Conservation (phyloP, 2,329 filamentous ascomycete species). For the Exserohilum rostratum region DNA sequence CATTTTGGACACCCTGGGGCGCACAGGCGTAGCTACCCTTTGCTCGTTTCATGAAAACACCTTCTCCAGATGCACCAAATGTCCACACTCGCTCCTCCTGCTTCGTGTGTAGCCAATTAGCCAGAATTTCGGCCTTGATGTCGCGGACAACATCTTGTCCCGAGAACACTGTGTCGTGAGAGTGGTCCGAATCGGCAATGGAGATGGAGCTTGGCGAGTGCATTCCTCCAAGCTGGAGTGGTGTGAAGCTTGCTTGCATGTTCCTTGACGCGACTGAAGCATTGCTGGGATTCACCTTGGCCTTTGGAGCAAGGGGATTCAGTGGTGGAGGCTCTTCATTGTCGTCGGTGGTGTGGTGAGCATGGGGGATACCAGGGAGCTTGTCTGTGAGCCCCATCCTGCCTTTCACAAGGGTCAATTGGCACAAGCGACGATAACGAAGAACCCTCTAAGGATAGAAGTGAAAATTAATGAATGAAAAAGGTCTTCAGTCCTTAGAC, state of each 20-base stretch:
- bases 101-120: conserved; percentile 67
- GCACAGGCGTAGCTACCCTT: conserved; percentile 60
- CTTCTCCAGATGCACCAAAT: conserved; percentile 56
- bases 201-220: conserved; percentile 1
- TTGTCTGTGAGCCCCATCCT: not conserved
- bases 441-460: not conserved
- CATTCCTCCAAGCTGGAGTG: conserved; percentile 5
- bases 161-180: not conserved
- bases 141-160: conserved; percentile 55
- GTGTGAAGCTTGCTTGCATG: conserved; percentile 8
- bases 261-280: not conserved
- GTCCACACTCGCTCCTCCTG: conserved; percentile 64
- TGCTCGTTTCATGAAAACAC: conserved; percentile 61
- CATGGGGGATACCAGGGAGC: not conserved
- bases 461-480: not conserved
- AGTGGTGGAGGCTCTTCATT: not conserved
- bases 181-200: not conserved
- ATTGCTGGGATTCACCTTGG: not conserved
- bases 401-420: not conserved
- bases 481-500: not conserved
- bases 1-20: conserved; percentile 54
- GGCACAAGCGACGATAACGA: not conserved
- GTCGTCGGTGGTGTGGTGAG: not conserved
- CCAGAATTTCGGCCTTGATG: conserved; percentile 67
- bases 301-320: not conserved